phyloP scores from a whole-genome alignment of 768 basidiomycete species.

The Kwoniella mangroviensis region DNA sequence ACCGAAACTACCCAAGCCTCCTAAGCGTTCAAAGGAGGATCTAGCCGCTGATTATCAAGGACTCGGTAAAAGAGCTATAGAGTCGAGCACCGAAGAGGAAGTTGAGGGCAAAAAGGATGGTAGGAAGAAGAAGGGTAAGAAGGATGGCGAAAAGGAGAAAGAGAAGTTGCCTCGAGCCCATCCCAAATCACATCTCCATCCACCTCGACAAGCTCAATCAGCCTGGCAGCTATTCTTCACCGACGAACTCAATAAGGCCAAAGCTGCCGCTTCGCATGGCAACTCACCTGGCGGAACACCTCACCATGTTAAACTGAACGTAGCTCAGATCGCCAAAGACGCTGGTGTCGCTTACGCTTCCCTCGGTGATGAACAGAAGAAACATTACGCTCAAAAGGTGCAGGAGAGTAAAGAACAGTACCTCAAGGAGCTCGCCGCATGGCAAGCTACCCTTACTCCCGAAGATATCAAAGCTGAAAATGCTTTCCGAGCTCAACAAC shows the following conservation, averaged over 20 bases:
- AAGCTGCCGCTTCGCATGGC: constrained; percentile 45
- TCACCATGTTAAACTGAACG: constrained; percentile 75
- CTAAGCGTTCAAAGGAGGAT: constrained; percentile 39
- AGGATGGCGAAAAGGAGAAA: constrained; percentile 39
- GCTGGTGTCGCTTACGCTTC: constrained; percentile 87
- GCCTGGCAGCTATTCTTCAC: constrained; percentile 98
- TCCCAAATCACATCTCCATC: constrained; percentile 76
- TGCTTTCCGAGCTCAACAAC: constrained; percentile 83
- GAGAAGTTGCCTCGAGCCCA: constrained; percentile 39
- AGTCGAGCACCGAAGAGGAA: constrained; percentile 33
- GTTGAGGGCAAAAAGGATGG: constrained; percentile 29
- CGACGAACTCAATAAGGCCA: constrained; percentile 80
- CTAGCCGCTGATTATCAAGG: constrained; percentile 35
- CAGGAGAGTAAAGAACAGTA: constrained; percentile 81
- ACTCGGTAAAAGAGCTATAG: constrained; percentile 47
- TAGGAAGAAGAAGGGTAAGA: constrained; percentile 35
- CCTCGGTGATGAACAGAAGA: constrained; percentile 78
- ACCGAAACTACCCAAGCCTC: constrained; percentile 14
- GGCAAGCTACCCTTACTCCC: constrained; percentile 86
- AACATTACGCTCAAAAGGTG: constrained; percentile 80
- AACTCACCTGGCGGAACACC: constrained; percentile 49
- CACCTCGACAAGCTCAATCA: constrained; percentile 88
- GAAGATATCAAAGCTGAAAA: constrained; percentile 96
- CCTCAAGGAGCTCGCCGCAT: constrained; percentile 78
- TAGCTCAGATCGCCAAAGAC: constrained; percentile 93